A percentile compares a stretch with the other conserved stretches of the same genome.
These are phyloP conservation scores for Actinomortierella wolfii DNA, from an alignment of 371 early-diverging fungal genomes.

Conservation along the genomic window DNA sequence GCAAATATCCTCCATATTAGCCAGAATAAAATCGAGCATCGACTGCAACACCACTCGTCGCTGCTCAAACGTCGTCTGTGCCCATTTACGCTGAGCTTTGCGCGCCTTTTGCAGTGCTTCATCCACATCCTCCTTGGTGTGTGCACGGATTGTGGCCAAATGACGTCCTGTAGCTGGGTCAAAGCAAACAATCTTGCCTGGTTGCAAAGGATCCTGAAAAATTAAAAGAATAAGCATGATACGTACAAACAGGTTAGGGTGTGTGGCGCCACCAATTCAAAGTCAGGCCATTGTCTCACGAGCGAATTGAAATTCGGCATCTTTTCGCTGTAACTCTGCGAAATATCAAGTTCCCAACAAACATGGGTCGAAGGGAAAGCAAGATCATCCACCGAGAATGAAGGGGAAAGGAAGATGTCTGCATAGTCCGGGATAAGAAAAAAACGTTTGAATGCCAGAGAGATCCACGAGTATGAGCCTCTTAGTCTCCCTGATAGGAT, in stretches of 20 bases:
- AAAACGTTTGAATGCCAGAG: no score
- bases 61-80: slow-evolving; percentile 74
- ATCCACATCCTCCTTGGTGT: slow-evolving; percentile 61
- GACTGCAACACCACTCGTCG: slow-evolving; percentile 77
- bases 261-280: no score
- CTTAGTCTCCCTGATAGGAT: no score
- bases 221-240: slow-evolving; percentile 1
- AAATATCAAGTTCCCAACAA: no score
- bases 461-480: no score
- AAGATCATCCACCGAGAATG: no score
- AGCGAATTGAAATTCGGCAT: no score
- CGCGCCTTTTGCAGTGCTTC: slow-evolving; percentile 62
- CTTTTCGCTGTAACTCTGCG: no score
- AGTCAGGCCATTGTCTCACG: no score
- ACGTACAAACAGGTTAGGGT: background rate
- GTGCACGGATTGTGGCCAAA: slow-evolving; percentile 67
- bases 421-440: no score
- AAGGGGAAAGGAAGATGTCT: no score
- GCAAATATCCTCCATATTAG: slow-evolving; percentile 79
- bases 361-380: no score
- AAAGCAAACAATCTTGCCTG: slow-evolving; percentile 75
- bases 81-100: slow-evolving; percentile 74
- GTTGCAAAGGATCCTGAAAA: slow-evolving; percentile 54
- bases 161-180: slow-evolving; percentile 88
- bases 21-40: slow-evolving; percentile 73